phyloP scores from a whole-genome alignment of 768 basidiomycete genomes.

The Nidularia sp. region DNA sequence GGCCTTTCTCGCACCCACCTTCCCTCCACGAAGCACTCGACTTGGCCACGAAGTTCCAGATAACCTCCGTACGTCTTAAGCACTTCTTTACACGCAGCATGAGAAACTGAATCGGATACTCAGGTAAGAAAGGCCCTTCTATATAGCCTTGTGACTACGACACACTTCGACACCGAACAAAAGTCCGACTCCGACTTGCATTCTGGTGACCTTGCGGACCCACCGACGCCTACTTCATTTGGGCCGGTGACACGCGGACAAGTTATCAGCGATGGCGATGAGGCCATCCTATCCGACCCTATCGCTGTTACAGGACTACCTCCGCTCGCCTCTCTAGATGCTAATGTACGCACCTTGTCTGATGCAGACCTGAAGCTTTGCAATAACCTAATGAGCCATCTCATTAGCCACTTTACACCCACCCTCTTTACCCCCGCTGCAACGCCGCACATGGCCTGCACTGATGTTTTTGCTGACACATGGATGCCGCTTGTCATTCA shows the following conservation, averaged over 20 bases:
- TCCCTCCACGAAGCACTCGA: conserved; percentile 48
- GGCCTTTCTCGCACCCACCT: conserved; percentile 30
- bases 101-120: not conserved
- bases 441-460: conserved; percentile 72
- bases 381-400: conserved; percentile 40
- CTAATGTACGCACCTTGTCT: conserved; percentile 17
- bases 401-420: conserved; percentile 70
- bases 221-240: conserved; percentile 4
- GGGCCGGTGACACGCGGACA: not conserved
- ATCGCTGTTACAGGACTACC: conserved; percentile 1
- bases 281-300: conserved; percentile 5
- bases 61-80: conserved; percentile 42
- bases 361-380: conserved; percentile 33
- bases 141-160: conserved; percentile 59
- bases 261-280: not conserved
- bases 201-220: conserved; percentile 1
- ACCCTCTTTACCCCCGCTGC: conserved; percentile 67
- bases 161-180: conserved; percentile 47
- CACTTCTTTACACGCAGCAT: not conserved
- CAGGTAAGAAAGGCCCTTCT: conserved; percentile 61
- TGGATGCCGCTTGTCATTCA: conserved; percentile 74
- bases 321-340: not conserved
- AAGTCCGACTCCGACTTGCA: conserved; percentile 1
- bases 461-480: conserved; percentile 62
- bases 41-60: conserved; percentile 42